Conservation (phyloP, 2,329 filamentous ascomycete species). For the Penicillium sp. region DNA sequence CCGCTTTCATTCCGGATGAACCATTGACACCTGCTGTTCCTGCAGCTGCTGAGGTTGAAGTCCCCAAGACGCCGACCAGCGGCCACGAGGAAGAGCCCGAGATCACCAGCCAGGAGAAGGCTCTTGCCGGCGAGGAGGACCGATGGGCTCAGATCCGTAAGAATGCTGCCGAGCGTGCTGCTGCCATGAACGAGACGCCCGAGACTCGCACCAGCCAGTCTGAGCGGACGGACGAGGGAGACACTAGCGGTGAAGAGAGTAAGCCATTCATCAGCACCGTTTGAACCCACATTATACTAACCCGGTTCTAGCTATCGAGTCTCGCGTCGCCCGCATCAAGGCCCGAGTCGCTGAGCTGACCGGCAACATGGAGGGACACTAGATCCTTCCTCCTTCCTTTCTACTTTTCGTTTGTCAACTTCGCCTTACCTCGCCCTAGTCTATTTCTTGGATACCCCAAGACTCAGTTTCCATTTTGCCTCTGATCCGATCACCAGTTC, state of each 20-base stretch:
- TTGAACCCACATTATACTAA: neutral
- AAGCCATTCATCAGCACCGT: conserved; percentile 44
- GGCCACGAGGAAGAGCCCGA: conserved; percentile 12
- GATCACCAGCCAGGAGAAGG: conserved; percentile 1
- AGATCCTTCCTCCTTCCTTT: conserved; percentile 7
- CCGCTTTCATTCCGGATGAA: conserved; percentile 68
- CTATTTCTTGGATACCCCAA: conserved; percentile 7
- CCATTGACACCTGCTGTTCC: conserved; percentile 18
- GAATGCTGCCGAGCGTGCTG: conserved; percentile 81
- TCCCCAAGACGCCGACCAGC: conserved; percentile 19
- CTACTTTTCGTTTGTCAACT: conserved; percentile 9
- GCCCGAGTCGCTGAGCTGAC: conserved; percentile 93
- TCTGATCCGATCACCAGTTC: conserved; percentile 9
- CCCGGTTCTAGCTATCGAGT: conserved; percentile 72
- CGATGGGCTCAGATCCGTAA: conserved; percentile 95
- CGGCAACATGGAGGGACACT: conserved; percentile 65
- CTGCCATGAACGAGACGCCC: conserved; percentile 60
- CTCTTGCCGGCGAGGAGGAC: conserved; percentile 50
- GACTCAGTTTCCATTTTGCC: conserved; percentile 5
- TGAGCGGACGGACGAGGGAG: conserved; percentile 67
- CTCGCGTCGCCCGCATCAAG: conserved; percentile 94
- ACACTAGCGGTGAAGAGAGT: conserved; percentile 95
- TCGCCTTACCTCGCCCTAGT: conserved; percentile 2
- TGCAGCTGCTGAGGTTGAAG: conserved; percentile 7
- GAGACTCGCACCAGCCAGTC: conserved; percentile 55